A percentile compares a stretch with the other conserved stretches of the same genome.
Evolutionary conservation across 1,284 basidiomycete species (phyloP).

Genomic region (Ustilago crameri): DNA sequence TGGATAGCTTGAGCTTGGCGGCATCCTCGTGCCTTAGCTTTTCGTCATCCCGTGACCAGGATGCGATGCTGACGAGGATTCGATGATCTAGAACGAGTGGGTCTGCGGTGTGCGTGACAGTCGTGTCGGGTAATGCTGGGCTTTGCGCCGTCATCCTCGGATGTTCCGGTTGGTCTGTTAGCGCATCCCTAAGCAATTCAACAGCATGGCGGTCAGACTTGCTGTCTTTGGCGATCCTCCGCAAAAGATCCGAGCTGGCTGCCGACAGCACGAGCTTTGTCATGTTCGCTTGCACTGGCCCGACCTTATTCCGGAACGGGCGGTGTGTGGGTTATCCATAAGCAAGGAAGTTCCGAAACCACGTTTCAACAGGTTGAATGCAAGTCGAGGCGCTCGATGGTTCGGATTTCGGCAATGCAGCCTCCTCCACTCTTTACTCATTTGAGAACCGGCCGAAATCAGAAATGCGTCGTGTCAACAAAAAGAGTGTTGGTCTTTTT

Average conservation of each 20-base stretch:
- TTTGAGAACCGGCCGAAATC: slow-evolving; percentile 6
- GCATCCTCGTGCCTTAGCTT: neutral
- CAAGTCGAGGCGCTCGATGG: too few species aligned
- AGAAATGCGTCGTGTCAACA: neutral
- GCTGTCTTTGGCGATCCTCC: slow-evolving; percentile 1
- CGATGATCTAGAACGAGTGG: slow-evolving; percentile 25
- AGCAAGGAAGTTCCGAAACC: too few species aligned
- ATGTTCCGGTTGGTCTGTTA: slow-evolving; percentile 16
- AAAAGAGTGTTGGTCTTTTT: slow-evolving; percentile 27
- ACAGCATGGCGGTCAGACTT: slow-evolving; percentile 11
- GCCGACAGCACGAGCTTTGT: slow-evolving; percentile 22
- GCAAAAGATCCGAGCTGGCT: slow-evolving; percentile 18
- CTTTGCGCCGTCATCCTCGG: slow-evolving; percentile 25
- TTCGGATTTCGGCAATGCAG: slow-evolving; percentile 7
- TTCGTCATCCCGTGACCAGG: slow-evolving; percentile 2
- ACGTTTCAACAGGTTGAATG: too few species aligned
- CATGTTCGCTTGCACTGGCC: too few species aligned
- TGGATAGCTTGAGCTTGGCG: slow-evolving; percentile 14
- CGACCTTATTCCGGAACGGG: too few species aligned
- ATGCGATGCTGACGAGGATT: slow-evolving; percentile 17
- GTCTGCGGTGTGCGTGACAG: neutral
- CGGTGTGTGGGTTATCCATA: too few species aligned
- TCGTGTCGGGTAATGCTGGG: slow-evolving; percentile 18
- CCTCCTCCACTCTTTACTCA: neutral
- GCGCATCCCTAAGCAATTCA: slow-evolving; percentile 12